A percentile compares a stretch with the other conserved stretches of the same genome.
Evolutionary conservation across 2,329 filamentous ascomycete species (phyloP).

Genomic region (Verticillium dahliae): DNA sequence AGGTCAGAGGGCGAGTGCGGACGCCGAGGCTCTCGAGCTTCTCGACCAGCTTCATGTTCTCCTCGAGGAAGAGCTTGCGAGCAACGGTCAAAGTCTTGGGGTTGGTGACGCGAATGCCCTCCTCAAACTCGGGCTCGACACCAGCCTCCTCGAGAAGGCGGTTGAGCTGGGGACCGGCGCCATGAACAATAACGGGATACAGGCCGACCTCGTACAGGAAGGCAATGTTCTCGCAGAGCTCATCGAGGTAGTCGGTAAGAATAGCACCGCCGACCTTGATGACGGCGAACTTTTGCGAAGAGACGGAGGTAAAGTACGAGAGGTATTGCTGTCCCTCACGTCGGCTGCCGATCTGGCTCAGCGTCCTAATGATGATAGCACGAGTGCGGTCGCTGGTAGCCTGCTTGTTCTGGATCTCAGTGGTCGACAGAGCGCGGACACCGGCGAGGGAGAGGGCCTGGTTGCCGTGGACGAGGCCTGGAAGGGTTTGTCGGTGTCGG

Average conservation of each 20-base stretch:
- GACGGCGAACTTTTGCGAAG: constrained; percentile 93
- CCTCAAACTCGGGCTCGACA: constrained; percentile 91
- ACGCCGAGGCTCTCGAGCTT: constrained; percentile 86
- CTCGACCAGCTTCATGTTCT: constrained; percentile 89
- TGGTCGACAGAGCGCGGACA: constrained; percentile 20
- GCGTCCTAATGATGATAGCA: constrained; percentile 78
- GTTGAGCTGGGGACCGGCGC: constrained; percentile 92
- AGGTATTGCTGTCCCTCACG: constrained; percentile 96
- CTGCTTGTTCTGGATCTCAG: constrained; percentile 24
- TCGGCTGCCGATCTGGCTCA: constrained; percentile 95
- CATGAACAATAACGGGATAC: constrained; percentile 93
- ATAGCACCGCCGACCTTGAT: constrained; percentile 98
- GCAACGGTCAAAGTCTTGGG: constrained; percentile 89
- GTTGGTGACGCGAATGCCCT: constrained; percentile 93
- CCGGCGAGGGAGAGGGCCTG: constrained; percentile 8
- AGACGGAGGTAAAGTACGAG: constrained; percentile 93
- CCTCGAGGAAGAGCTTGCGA: constrained; percentile 86
- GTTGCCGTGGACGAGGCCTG: constrained; percentile 5
- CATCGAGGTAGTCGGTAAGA: constrained; percentile 87
- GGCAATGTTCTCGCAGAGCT: constrained; percentile 79
- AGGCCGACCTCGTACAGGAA: constrained; percentile 93
- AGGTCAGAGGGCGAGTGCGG: constrained; percentile 80
- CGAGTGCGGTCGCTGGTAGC: constrained; percentile 55
- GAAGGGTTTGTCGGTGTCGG: constrained; percentile 11
- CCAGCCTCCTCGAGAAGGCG: constrained; percentile 82